Evolutionary conservation across 2,329 filamentous ascomycete genomes (phyloP).

Genomic region (Pseudogymnoascus sp.): DNA sequence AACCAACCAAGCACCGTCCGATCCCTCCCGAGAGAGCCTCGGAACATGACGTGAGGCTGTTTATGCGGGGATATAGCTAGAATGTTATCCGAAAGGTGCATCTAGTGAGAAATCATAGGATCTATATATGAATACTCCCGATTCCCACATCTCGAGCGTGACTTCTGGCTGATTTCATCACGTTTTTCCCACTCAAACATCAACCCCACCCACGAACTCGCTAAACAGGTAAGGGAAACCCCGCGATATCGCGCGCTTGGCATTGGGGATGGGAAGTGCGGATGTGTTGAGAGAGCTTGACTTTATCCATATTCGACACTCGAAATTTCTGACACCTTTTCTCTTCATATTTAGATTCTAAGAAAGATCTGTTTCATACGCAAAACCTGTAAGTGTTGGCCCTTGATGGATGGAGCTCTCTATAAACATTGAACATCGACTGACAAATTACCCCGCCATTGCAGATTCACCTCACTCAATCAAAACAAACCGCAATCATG

Average conservation of each 20-base stretch:
- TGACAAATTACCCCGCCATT: conserved; percentile 11
- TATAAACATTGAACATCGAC: background rate
- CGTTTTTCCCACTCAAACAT: background rate
- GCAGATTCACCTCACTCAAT: conserved; percentile 6
- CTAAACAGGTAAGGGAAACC: conserved; percentile 7
- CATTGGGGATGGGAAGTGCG: conserved; percentile 3
- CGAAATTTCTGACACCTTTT: background rate
- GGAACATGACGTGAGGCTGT: background rate
- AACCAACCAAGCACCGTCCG: background rate
- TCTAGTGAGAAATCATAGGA: background rate
- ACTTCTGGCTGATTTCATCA: background rate
- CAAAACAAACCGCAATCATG: conserved; percentile 34
- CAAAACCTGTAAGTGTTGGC: background rate
- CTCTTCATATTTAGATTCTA: background rate
- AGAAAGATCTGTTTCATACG: background rate
- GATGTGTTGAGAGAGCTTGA: background rate
- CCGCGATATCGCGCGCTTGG: conserved; percentile 6
- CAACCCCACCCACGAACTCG: background rate
- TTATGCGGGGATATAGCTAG: background rate
- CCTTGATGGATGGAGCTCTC: background rate
- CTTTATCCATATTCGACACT: background rate
- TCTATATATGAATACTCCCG: background rate
- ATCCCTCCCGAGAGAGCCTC: conserved; percentile 1
- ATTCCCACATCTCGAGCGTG: background rate
- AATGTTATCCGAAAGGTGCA: background rate